Evolutionary conservation across 805 yeast genomes (phyloP).

Genomic region (Suhomyces kilbournensis): DNA sequence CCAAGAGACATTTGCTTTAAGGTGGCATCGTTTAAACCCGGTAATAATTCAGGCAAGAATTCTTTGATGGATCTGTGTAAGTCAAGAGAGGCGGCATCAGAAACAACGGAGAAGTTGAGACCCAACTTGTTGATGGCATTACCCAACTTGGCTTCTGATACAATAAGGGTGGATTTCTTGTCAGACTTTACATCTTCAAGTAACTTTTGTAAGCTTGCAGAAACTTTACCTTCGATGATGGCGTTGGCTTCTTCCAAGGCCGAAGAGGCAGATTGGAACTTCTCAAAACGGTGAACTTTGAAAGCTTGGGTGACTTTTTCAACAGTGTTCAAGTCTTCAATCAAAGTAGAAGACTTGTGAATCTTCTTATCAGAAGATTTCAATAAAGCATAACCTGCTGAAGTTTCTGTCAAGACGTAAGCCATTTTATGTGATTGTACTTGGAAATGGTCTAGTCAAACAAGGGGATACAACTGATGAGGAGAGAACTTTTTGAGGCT

Average conservation of each 20-base stretch:
- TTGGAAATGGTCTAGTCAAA: background rate
- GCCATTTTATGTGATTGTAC: constrained; percentile 49
- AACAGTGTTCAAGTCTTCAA: constrained; percentile 75
- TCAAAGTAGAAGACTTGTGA: constrained; percentile 73
- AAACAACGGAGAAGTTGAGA: constrained; percentile 78
- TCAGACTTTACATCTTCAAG: constrained; percentile 74
- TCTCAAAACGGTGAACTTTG: constrained; percentile 93
- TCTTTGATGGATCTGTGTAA: constrained; percentile 94
- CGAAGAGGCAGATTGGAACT: constrained; percentile 89
- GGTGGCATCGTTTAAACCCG: constrained; percentile 85
- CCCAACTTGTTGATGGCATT: constrained; percentile 95
- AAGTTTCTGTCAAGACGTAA: constrained; percentile 91
- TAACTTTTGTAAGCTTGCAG: constrained; percentile 73
- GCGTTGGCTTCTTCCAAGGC: constrained; percentile 95
- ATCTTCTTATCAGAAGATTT: constrained; percentile 98
- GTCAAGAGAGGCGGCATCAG: constrained; percentile 94
- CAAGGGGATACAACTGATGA: background rate
- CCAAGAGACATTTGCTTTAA: constrained; percentile 95
- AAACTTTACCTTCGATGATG: constrained; percentile 89
- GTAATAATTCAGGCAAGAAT: constrained; percentile 87
- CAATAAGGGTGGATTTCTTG: constrained; percentile 84
- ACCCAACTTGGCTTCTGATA: constrained; percentile 93
- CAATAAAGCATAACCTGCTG: constrained; percentile 97
- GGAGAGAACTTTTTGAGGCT: constrained; percentile 1
- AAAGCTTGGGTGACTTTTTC: constrained; percentile 86